These are phyloP conservation scores for Fusarium burgessii DNA, from an alignment of 2,329 filamentous ascomycete genomes.

Conservation along the genomic window DNA sequence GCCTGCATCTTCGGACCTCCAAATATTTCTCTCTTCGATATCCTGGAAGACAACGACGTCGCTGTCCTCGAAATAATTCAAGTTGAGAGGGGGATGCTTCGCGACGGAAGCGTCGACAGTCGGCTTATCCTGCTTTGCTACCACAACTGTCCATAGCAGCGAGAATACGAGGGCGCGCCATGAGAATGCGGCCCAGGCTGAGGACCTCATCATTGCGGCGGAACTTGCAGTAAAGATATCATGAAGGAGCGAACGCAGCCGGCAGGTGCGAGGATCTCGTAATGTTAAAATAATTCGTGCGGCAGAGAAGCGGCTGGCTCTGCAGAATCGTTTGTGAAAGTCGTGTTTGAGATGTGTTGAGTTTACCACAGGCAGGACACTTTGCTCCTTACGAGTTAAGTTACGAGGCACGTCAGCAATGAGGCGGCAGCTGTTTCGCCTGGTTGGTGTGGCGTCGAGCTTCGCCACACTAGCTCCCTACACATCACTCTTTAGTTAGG, in stretches of 20 bases:
- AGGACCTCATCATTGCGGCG: conserved; percentile 66
- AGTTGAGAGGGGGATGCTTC: conserved; percentile 71
- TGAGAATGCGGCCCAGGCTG: conserved; percentile 61
- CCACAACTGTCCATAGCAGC: conserved; percentile 53
- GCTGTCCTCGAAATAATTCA: conserved; percentile 93
- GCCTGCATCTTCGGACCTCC: conserved; percentile 85
- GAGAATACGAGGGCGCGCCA: conserved; percentile 66
- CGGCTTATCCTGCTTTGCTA: conserved; percentile 74
- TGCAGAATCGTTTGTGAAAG: conserved; percentile 13
- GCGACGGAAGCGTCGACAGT: conserved; percentile 74
- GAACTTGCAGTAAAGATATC: conserved; percentile 50
- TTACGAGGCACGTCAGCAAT: conserved; percentile 44
- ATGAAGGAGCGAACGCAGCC: conserved; percentile 54
- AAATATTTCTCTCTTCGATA: conserved; percentile 71
- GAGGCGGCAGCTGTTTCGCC: conserved; percentile 46
- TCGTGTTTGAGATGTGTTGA: conserved; percentile 26
- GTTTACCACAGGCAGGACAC: conserved; percentile 42
- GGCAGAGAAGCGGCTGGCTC: conserved; percentile 1
- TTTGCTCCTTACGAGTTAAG: conserved; percentile 44
- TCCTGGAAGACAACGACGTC: conserved; percentile 84
- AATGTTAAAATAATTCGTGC: conserved; percentile 1
- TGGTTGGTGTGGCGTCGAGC: conserved; percentile 39
- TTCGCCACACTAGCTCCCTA: conserved; percentile 40
- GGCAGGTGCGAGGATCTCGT: conserved; percentile 20
- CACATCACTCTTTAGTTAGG: conserved; percentile 1